Percentiles rank a stretch among this genome's conserved stretches.
Evolutionary conservation across 768 basidiomycete species (phyloP).

Genomic region (Russula earlei): DNA sequence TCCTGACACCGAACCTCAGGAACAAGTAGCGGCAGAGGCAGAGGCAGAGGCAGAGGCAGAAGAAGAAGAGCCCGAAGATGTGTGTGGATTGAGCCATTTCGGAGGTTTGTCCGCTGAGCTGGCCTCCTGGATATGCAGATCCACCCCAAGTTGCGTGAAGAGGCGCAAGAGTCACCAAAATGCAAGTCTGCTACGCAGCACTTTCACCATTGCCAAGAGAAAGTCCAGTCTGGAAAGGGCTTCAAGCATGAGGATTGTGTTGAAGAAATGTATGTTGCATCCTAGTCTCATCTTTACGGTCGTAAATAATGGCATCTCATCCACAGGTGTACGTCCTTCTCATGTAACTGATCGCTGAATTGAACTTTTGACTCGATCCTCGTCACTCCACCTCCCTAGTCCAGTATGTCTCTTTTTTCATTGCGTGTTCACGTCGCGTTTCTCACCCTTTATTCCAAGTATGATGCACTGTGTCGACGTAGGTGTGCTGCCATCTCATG

Average conservation of each 20-base stretch:
- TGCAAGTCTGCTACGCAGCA: conserved; percentile 68
- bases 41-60: conserved; percentile 29
- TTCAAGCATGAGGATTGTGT: conserved; percentile 90
- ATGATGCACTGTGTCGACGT: conserved; percentile 94
- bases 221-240: conserved; percentile 71
- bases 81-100: conserved; percentile 32
- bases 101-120: background rate
- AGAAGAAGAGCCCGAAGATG: conserved; percentile 71
- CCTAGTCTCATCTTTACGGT: background rate
- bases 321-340: conserved; percentile 22
- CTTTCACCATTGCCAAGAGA: conserved; percentile 87
- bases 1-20: conserved; percentile 30
- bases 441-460: conserved; percentile 30
- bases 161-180: conserved; percentile 56
- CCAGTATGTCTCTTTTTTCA: conserved; percentile 49
- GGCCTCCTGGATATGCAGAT: conserved; percentile 31
- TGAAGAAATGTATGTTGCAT: conserved; percentile 67
- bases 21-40: conserved; percentile 32
- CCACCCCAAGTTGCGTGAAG: conserved; percentile 63
- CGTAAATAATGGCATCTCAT: background rate
- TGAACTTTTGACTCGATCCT: background rate
- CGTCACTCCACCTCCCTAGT: conserved; percentile 30
- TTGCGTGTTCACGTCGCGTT: background rate
- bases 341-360: background rate
- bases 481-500: conserved; percentile 26